Conservation (phyloP, 2,329 filamentous ascomycete species). For the Cladosporium sp. region DNA sequence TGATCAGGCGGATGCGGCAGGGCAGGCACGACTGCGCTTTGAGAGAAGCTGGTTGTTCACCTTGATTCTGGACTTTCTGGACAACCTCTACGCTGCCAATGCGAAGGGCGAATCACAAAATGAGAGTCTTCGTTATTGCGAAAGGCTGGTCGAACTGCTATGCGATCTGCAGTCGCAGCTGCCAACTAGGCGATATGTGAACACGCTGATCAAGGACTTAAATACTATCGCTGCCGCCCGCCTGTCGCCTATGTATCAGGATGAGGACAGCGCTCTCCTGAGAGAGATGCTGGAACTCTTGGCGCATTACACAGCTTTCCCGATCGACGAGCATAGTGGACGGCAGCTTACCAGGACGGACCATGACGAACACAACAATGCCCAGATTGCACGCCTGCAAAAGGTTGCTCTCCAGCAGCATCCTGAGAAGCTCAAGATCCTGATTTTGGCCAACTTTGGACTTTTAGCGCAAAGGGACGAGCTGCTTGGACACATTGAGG, state of each 20-base stretch:
- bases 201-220: conserved; percentile 78
- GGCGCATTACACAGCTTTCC: conserved; percentile 80
- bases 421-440: conserved; percentile 82
- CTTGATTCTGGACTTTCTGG: conserved; percentile 76
- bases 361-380: conserved; percentile 76
- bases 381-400: conserved; percentile 73
- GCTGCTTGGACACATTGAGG: conserved; percentile 68
- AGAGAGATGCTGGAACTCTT: conserved; percentile 78
- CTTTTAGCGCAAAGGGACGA: conserved; percentile 78
- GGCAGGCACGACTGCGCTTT: conserved; percentile 77
- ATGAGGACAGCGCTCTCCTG: conserved; percentile 64
- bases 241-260: conserved; percentile 72
- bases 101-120: conserved; percentile 27
- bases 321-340: conserved; percentile 87
- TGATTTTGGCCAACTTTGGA: conserved; percentile 88
- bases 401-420: conserved; percentile 74
- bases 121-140: conserved; percentile 74
- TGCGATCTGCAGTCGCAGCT: conserved; percentile 89
- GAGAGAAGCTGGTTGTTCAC: conserved; percentile 93
- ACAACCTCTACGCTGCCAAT: conserved; percentile 58
- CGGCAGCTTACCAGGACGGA: conserved; percentile 67
- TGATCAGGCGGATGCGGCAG: conserved; percentile 75
- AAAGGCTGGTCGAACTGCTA: conserved; percentile 88
- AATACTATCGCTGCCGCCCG: conserved; percentile 74
- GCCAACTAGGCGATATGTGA: conserved; percentile 89